A percentile compares a stretch with the other conserved stretches of the same genome.
Conservation (phyloP, 148 eudicot species). For the Rhododendron ovatum region DNA sequence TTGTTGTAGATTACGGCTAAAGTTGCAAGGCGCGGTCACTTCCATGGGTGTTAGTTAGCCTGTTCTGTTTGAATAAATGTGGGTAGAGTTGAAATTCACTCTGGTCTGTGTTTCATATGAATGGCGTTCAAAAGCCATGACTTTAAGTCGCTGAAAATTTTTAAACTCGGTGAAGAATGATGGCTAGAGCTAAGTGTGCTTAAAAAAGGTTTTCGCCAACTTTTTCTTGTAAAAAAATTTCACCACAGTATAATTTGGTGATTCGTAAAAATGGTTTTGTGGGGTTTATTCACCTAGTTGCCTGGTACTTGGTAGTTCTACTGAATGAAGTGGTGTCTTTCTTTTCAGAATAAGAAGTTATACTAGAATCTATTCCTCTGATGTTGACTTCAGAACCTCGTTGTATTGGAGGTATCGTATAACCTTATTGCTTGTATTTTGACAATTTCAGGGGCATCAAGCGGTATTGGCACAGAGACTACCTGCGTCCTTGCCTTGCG, state of each 20-base stretch:
- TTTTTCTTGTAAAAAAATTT: background rate
- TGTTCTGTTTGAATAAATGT: background rate
- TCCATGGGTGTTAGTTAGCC: too few species aligned
- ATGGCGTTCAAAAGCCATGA: background rate
- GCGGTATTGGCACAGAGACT: constrained; percentile 35
- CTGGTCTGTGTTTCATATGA: background rate
- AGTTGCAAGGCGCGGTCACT: too few species aligned
- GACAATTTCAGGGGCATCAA: constrained; percentile 74
- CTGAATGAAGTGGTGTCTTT: background rate
- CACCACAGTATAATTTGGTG: background rate
- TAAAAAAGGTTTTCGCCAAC: background rate
- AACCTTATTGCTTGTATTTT: background rate
- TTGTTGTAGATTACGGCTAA: too few species aligned
- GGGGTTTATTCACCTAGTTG: background rate
- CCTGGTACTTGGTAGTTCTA: background rate
- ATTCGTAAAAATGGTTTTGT: background rate
- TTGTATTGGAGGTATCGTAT: background rate
- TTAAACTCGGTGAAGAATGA: background rate
- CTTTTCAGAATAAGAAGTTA: background rate
- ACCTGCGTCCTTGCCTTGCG: background rate
- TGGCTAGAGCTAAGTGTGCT: background rate
- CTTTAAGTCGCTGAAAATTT: background rate
- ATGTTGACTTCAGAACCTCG: background rate
- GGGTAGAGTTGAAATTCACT: background rate
- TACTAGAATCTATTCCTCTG: background rate